These are phyloP conservation scores for Vishniacozyma victoriae DNA, from an alignment of 768 basidiomycete genomes.

Conservation along the genomic window DNA sequence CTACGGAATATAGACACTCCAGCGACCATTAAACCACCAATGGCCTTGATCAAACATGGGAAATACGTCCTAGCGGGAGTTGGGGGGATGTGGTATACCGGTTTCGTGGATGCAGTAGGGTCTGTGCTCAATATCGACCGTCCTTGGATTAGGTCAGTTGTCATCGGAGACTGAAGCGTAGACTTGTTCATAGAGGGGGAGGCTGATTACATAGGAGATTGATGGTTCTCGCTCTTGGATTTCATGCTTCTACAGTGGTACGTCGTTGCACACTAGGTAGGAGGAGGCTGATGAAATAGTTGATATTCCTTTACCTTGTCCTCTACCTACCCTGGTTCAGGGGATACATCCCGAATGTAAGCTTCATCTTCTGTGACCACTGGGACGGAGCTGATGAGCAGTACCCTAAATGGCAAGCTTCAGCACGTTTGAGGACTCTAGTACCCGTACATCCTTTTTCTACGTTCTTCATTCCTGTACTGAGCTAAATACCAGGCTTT, in stretches of 20 bases:
- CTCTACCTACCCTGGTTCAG: slow-evolving; percentile 40
- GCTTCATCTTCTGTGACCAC: slow-evolving; percentile 5
- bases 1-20: neutral
- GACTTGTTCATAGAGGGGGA: neutral
- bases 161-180: neutral
- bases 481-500: slow-evolving; percentile 15
- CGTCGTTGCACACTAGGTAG: slow-evolving; percentile 5
- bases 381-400: slow-evolving; percentile 6
- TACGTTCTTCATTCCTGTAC: neutral
- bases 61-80: slow-evolving; percentile 36
- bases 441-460: slow-evolving; percentile 27
- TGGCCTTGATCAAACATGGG: slow-evolving; percentile 33
- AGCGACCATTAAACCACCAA: neutral
- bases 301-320: slow-evolving; percentile 46
- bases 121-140: slow-evolving; percentile 11
- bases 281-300: slow-evolving; percentile 13
- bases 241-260: slow-evolving; percentile 36
- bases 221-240: slow-evolving; percentile 20
- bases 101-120: slow-evolving; percentile 6
- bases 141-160: slow-evolving; percentile 18
- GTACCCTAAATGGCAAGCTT: slow-evolving; percentile 45
- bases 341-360: slow-evolving; percentile 43
- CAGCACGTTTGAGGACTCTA: slow-evolving; percentile 31
- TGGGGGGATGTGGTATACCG: slow-evolving; percentile 34
- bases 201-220: neutral